These are phyloP conservation scores for Trametes polyzona DNA, from an alignment of 1,284 basidiomycete species.

Conservation along the genomic window DNA sequence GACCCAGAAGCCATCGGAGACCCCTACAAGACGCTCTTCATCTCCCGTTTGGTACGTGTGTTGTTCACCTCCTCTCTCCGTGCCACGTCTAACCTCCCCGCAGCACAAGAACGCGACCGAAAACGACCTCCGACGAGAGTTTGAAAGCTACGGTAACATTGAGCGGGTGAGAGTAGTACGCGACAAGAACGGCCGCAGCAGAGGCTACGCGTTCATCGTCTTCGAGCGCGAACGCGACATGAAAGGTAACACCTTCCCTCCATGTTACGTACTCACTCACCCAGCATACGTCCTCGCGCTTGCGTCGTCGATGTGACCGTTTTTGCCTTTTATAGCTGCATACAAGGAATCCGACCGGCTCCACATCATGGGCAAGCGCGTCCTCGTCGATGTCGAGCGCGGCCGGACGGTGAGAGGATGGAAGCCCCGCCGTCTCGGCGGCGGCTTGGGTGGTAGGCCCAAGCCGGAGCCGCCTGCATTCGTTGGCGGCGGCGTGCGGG, in stretches of 20 bases:
- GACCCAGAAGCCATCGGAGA: constrained; percentile 96
- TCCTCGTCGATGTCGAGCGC: constrained; percentile 97
- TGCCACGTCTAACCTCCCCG: constrained; percentile 25
- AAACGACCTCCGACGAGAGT: constrained; percentile 90
- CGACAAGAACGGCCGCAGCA: constrained; percentile 84
- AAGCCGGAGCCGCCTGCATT: constrained; percentile 73
- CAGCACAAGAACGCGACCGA: constrained; percentile 91
- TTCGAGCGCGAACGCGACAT: constrained; percentile 99
- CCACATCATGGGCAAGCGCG: constrained; percentile 92
- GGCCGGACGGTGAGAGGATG: constrained; percentile 98
- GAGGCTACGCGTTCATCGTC: constrained; percentile 96
- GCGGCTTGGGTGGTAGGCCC: constrained; percentile 93
- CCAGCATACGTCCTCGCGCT: constrained; percentile 25
- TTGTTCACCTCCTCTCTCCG: background rate
- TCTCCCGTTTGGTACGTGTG: constrained; percentile 80
- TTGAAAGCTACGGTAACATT: constrained; percentile 94
- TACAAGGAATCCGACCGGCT: constrained; percentile 99
- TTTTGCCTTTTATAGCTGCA: constrained; percentile 65
- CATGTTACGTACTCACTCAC: constrained; percentile 20
- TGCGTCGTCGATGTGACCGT: constrained; percentile 26
- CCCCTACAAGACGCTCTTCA: constrained; percentile 98
- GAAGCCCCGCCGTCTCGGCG: constrained; percentile 95
- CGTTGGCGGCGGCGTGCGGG: constrained; percentile 39
- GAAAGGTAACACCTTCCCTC: constrained; percentile 73
- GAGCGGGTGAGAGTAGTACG: constrained; percentile 91